Evolutionary conservation across 2,329 filamentous ascomycete species (phyloP), one percentile per base, ranked within the genome.

Genomic region (Phaeosphaeria sp.): DNA sequence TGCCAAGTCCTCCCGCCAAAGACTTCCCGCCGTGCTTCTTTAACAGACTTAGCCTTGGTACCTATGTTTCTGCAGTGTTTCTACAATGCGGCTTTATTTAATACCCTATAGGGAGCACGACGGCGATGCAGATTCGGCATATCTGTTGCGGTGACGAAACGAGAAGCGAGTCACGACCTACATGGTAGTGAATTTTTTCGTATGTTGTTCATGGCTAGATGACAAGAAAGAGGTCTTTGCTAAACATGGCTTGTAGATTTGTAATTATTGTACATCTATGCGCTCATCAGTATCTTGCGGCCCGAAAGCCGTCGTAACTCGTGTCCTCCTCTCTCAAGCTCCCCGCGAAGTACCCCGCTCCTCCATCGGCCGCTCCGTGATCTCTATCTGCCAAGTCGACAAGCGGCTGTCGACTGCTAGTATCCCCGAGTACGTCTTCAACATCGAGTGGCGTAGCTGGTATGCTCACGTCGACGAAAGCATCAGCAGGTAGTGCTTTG

Each of bases 391-490:
- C 53, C 21, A 17, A 27, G 44, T 52, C 36, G 17, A 71, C 62
- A 52, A 71, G 59, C 6, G 62, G 59, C 56, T 67, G 64, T 9
- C 60, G 52, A 56, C 63, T 68, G 18, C 51, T 48, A 6, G 60
- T 62, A 3, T 58, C 52, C 15, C 56, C 46, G 3, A 73, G 22
- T 30, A 68, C 60, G 18, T 69, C 67, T 11, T 69, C 68, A 7
- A 52, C 56, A 23, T 64, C 65, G 1, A 73, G 52, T 22, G 69
- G 68, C 18, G 65, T 68, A 2, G 50, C 64, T 9, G 67, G 67
- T 10, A 68, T 68, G 44, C 57, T 58, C 6, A 69, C 60, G 43
- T 65, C 60, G 13, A 71, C 54, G 33, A 67, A 66, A 17, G 59
- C 57, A 39, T 62, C 60, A 10, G 52, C 57, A 17, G 51, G 30